Percentiles rank a stretch among this genome's conserved stretches.
These are phyloP conservation scores for Ophidiomyces ophidiicola DNA, from an alignment of 2,329 filamentous ascomycete species.

Conservation along the genomic window DNA sequence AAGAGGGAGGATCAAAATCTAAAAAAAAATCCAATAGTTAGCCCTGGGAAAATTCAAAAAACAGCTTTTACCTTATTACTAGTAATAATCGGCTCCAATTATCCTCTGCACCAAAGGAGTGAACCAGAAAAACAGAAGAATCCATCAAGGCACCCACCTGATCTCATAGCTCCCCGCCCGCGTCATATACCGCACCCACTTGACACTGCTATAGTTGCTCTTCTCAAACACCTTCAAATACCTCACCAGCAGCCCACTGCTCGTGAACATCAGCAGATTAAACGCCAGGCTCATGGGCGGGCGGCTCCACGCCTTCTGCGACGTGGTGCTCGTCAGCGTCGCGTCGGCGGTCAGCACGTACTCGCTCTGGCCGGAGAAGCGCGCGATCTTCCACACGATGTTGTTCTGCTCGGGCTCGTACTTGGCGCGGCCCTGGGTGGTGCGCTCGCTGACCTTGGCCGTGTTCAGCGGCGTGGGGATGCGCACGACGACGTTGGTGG, in stretches of 20 bases:
- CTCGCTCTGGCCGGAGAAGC: constrained; percentile 97
- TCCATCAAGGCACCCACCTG: constrained; percentile 43
- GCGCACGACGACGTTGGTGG: constrained; percentile 86
- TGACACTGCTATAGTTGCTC: constrained; percentile 95
- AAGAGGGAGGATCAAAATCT: no score
- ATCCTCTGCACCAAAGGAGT: no score
- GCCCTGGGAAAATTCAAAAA: no score
- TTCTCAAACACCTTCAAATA: constrained; percentile 99
- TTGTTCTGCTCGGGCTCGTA: constrained; percentile 97
- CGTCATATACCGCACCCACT: constrained; percentile 99
- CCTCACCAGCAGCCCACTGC: constrained; percentile 76
- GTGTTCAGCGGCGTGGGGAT: constrained; percentile 96
- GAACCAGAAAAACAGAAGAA: neutral
- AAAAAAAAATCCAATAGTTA: no score
- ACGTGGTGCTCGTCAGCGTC: constrained; percentile 89
- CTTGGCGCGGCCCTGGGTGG: constrained; percentile 91
- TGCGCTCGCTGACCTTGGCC: constrained; percentile 81
- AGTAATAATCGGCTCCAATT: no score
- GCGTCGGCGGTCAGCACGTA: constrained; percentile 92
- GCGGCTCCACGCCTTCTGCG: constrained; percentile 91
- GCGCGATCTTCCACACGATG: constrained; percentile 96
- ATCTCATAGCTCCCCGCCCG: constrained; percentile 96
- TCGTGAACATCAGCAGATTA: constrained; percentile 94
- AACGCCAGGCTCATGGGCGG: constrained; percentile 88
- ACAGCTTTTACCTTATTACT: no score